Percentiles rank a stretch among this genome's conserved stretches.
phyloP scores from a whole-genome alignment of 2,329 filamentous ascomycete genomes.

The Xylariaceae sp. region DNA sequence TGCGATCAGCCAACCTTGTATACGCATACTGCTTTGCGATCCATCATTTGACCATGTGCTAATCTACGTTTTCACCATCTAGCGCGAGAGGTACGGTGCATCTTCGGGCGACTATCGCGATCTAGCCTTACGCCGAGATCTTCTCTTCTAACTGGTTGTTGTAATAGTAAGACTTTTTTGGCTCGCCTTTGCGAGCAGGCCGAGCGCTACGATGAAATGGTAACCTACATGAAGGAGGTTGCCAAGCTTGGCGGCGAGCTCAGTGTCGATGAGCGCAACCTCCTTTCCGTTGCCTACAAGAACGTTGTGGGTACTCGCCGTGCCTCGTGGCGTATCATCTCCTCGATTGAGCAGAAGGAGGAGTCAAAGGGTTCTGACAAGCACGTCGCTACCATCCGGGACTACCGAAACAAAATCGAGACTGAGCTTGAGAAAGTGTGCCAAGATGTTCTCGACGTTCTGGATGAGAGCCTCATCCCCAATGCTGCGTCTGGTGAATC shows the following conservation, averaged over 20 bases:
- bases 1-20: background rate
- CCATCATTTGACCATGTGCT: constrained; percentile 23
- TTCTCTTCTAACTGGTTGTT: constrained; percentile 21
- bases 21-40: constrained; percentile 22
- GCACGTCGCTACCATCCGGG: constrained; percentile 89
- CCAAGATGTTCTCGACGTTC: constrained; percentile 93
- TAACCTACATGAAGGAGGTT: constrained; percentile 99
- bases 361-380: constrained; percentile 97
- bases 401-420: constrained; percentile 99
- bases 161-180: constrained; percentile 93
- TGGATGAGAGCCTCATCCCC: constrained; percentile 90
- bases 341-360: constrained; percentile 99
- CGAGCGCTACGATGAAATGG: constrained; percentile 99
- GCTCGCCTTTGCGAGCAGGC: constrained; percentile 99
- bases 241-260: constrained; percentile 80
- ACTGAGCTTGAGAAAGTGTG: constrained; percentile 95
- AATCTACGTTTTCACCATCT: constrained; percentile 33
- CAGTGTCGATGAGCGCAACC: constrained; percentile 95
- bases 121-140: background rate
- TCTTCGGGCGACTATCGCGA: constrained; percentile 11
- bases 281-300: constrained; percentile 99
- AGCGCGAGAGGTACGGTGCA: constrained; percentile 65
- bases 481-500: constrained; percentile 96
- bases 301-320: constrained; percentile 97
- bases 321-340: constrained; percentile 99